Base-by-base conservation (phyloP, 2,329 filamentous ascomycete genomes). In the Neonectria hederae region DNA sequence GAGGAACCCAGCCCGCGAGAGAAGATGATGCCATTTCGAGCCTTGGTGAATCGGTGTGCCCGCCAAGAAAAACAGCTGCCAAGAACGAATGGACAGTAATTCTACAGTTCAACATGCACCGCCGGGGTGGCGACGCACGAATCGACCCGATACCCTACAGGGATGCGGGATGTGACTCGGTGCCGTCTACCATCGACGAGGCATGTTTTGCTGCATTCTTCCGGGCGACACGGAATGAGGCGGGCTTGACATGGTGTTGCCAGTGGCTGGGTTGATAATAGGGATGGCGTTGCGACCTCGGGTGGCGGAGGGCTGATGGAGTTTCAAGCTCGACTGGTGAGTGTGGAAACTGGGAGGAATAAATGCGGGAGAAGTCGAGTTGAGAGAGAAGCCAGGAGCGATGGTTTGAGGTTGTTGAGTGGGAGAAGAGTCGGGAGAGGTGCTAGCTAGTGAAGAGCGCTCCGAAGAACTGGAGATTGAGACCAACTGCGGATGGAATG, bases 191-290 rank as follows among this genome's bases (percentile, higher is more conserved):
- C 86, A 89, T 69, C 84, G 83, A 67, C 84, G 81, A 62, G 79
- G 79, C 68, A 87, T 80, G 58, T 78, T 73, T 74, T 87, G 85
- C 76, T 87, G 86, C 83, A 90, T 85, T 77, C 87, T 83, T 76
- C 83, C 83, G 66, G 88, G 88, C 48, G 87, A 90, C 48, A 89
- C 86, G 65, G 88, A 90, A 45, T 90, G 90, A 26, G 95, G 93
- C 71, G 95, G 95, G 83, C 93, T 97, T 61, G 93, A 90, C 84
- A 97, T 91, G 76, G 89, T 88, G 79, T 94, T 89, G 76, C 96
- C 94, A 62, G 95, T 97, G 72, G 88, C 92, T 59, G 96, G 96
- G 85, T 99, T 97, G 81, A 98, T 93, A 78, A 99, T 99, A 64
- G 95, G 95, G 72, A 98, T 98, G 76, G 96, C 93, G 80, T 97